These are phyloP conservation scores for Camelina sativa DNA, from an alignment of 345 rosid genomes.

Conservation along the genomic window DNA sequence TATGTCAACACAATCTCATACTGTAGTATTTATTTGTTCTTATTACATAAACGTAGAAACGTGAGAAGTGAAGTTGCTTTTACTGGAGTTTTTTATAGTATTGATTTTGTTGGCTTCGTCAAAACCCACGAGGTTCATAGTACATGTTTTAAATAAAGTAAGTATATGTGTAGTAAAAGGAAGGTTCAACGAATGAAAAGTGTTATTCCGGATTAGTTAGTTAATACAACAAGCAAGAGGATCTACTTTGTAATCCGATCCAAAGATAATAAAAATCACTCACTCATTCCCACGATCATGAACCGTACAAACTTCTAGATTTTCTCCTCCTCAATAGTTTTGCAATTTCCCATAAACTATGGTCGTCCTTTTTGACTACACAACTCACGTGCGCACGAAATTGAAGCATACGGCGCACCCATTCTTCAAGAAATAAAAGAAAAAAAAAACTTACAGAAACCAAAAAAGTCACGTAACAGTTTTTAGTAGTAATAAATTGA, in stretches of 20 bases:
- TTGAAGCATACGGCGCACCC: constrained; percentile 38
- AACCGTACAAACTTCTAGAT: constrained; percentile 35
- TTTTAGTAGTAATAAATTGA: too few relatives aligned
- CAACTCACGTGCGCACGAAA: constrained; percentile 38
- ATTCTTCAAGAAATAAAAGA: constrained; percentile 19
- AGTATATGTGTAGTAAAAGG: too few relatives aligned
- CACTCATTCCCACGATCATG: constrained; percentile 38
- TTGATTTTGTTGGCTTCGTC: not conserved
- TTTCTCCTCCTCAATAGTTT: not conserved
- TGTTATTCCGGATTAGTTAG: constrained; percentile 9
- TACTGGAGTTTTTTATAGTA: not conserved
- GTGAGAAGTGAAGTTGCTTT: not conserved
- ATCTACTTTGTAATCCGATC: constrained; percentile 39
- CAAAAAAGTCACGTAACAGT: not conserved
- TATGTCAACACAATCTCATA: not conserved
- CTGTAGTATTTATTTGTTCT: not conserved
- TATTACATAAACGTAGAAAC: not conserved
- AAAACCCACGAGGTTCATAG: constrained; percentile 7
- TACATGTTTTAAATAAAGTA: not conserved
- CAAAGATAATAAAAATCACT: not conserved
- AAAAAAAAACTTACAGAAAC: not conserved
- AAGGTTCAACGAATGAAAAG: constrained; percentile 34
- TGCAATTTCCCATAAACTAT: not conserved
- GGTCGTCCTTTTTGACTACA: constrained; percentile 42
- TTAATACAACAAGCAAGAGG: not conserved